These are phyloP conservation scores for Kernera saxatilis DNA, from an alignment of 345 rosid genomes.

Conservation along the genomic window DNA sequence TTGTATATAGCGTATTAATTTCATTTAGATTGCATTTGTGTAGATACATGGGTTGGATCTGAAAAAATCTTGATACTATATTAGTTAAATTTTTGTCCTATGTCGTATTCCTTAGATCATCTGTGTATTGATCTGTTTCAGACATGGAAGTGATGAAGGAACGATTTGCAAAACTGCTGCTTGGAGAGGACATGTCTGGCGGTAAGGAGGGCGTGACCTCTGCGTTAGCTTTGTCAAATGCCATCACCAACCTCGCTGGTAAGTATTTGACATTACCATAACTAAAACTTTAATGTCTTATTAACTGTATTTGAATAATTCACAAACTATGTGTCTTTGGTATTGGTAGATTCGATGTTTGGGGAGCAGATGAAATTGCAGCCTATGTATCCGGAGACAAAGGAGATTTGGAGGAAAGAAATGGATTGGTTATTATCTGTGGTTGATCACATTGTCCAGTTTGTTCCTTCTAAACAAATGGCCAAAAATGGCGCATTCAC, in stretches of 20 bases:
- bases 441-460: constrained; percentile 61
- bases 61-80: background rate
- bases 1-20: background rate
- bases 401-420: constrained; percentile 59
- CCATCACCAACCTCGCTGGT: constrained; percentile 44
- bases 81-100: background rate
- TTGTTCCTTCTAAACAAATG: constrained; percentile 59
- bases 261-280: background rate
- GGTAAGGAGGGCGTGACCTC: constrained; percentile 70
- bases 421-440: constrained; percentile 65
- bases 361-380: constrained; percentile 46
- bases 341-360: constrained; percentile 39
- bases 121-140: constrained; percentile 19
- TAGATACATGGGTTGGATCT: background rate
- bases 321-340: background rate
- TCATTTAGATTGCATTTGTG: background rate
- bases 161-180: constrained; percentile 50
- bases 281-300: background rate
- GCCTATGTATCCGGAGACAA: constrained; percentile 57
- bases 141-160: constrained; percentile 61
- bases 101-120: background rate
- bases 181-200: constrained; percentile 80
- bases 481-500: constrained; percentile 49
- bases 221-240: constrained; percentile 67
- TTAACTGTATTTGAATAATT: background rate